phyloP scores from a whole-genome alignment of 1,284 basidiomycete species.

The Pseudozyma pruni region DNA sequence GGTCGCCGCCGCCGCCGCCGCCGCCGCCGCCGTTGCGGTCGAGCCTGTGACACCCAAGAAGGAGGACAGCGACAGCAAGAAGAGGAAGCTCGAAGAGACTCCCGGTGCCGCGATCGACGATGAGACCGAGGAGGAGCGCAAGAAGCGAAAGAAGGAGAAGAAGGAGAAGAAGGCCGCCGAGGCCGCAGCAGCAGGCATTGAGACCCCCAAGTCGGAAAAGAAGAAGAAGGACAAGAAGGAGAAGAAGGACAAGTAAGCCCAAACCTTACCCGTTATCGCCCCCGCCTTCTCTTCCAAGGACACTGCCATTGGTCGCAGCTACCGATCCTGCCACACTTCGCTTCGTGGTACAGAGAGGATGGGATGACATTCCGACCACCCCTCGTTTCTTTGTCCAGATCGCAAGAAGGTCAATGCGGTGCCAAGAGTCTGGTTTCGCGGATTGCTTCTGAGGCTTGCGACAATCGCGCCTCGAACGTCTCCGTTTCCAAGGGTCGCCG shows the following conservation, averaged over 20 bases:
- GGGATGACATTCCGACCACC: slow-evolving; percentile 12
- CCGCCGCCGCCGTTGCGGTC: slow-evolving; percentile 44
- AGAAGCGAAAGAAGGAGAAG: slow-evolving; percentile 68
- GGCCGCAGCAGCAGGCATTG: slow-evolving; percentile 47
- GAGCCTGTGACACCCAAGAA: slow-evolving; percentile 37
- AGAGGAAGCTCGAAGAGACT: slow-evolving; percentile 69
- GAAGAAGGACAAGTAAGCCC: slow-evolving; percentile 54
- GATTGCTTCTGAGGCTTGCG: not conserved
- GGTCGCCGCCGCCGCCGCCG: slow-evolving; percentile 31
- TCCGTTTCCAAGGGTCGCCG: not conserved
- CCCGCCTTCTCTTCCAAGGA: not conserved
- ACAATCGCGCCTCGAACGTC: slow-evolving; percentile 4
- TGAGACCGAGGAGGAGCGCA: slow-evolving; percentile 66
- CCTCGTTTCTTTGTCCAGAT: not conserved
- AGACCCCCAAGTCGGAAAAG: slow-evolving; percentile 55
- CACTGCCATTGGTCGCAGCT: slow-evolving; percentile 10
- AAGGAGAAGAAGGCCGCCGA: slow-evolving; percentile 64
- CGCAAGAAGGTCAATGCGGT: slow-evolving; percentile 16
- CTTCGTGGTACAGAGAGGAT: slow-evolving; percentile 29
- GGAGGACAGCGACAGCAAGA: slow-evolving; percentile 66
- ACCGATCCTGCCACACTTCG: slow-evolving; percentile 29
- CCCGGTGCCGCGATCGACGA: slow-evolving; percentile 44
- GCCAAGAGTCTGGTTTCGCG: slow-evolving; percentile 1
- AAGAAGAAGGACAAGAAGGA: slow-evolving; percentile 63
- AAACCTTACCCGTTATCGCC: not conserved